A percentile compares a stretch with the other conserved stretches of the same genome.
Conservation (phyloP, 495 filamentous ascomycete species). For the Schizothecium vesticola region DNA sequence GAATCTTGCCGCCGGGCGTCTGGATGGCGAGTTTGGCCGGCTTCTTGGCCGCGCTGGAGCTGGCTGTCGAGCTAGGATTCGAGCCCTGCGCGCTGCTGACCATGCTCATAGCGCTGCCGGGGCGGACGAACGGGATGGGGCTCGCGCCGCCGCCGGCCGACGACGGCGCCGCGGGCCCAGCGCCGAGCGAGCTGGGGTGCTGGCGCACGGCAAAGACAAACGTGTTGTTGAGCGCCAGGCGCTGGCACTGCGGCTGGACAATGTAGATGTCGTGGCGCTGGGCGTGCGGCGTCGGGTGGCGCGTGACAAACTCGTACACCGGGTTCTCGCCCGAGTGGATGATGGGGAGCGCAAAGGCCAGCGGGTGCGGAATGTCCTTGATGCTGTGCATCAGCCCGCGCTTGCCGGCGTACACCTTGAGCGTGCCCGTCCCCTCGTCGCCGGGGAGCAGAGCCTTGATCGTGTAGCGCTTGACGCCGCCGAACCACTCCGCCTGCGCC, state of each 20-base stretch:
- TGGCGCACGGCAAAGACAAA: slow-evolving; percentile 96
- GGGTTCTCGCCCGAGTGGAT: slow-evolving; percentile 88
- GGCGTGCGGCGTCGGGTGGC: slow-evolving; percentile 94
- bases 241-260: slow-evolving; percentile 84
- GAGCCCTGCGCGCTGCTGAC: slow-evolving; percentile 55
- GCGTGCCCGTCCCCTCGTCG: slow-evolving; percentile 77
- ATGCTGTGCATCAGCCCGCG: slow-evolving; percentile 93
- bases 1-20: slow-evolving; percentile 90
- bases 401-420: slow-evolving; percentile 92
- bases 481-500: slow-evolving; percentile 86
- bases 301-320: slow-evolving; percentile 83
- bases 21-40: slow-evolving; percentile 95
- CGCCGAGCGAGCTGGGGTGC: slow-evolving; percentile 63
- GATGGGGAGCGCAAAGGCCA: slow-evolving; percentile 88
- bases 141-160: slow-evolving; percentile 54
- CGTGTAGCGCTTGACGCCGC: slow-evolving; percentile 80
- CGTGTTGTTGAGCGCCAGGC: slow-evolving; percentile 87
- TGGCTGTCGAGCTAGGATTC: slow-evolving; percentile 43
- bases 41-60: slow-evolving; percentile 54
- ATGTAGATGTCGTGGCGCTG: slow-evolving; percentile 96
- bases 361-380: slow-evolving; percentile 85
- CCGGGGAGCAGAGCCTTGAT: slow-evolving; percentile 87
- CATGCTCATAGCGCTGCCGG: slow-evolving; percentile 79
- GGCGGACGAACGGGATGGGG: slow-evolving; percentile 66
- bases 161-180: slow-evolving; percentile 30